phyloP scores from a whole-genome alignment of 495 filamentous ascomycete species.

The Penicillium nucicola region DNA sequence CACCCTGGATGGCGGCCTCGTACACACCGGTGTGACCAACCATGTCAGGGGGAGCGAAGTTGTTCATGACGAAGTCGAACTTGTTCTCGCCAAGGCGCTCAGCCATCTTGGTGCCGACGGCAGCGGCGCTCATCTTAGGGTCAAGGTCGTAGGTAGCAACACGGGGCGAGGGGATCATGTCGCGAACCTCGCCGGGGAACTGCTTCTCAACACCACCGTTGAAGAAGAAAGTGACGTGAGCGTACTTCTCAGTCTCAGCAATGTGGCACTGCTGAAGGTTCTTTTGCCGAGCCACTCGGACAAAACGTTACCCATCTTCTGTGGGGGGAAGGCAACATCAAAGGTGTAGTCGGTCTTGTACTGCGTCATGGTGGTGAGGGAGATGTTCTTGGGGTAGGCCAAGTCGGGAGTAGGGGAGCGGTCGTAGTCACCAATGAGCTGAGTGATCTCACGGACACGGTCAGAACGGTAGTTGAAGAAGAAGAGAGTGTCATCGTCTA shows the following conservation, averaged over 20 bases:
- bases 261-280: conserved; percentile 88
- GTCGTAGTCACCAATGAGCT: conserved; percentile 88
- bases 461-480: conserved; percentile 99
- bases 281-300: conserved; percentile 93
- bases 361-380: conserved; percentile 95
- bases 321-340: conserved; percentile 88
- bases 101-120: conserved; percentile 79
- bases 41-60: conserved; percentile 99
- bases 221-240: conserved; percentile 99
- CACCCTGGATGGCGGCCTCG: conserved; percentile 86
- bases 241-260: conserved; percentile 98
- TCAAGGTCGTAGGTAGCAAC: conserved; percentile 96
- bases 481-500: conserved; percentile 90
- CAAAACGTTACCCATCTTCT: conserved; percentile 93
- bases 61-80: conserved; percentile 98
- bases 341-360: conserved; percentile 97
- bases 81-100: conserved; percentile 76
- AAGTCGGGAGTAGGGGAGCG: conserved; percentile 87
- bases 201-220: conserved; percentile 98
- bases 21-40: conserved; percentile 98
- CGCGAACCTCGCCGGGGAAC: conserved; percentile 83
- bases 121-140: conserved; percentile 92
- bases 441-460: conserved; percentile 93
- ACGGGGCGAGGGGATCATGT: conserved; percentile 67
- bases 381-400: conserved; percentile 88